phyloP scores from a whole-genome alignment of 495 filamentous ascomycete genomes.

The Copromyces sp. region DNA sequence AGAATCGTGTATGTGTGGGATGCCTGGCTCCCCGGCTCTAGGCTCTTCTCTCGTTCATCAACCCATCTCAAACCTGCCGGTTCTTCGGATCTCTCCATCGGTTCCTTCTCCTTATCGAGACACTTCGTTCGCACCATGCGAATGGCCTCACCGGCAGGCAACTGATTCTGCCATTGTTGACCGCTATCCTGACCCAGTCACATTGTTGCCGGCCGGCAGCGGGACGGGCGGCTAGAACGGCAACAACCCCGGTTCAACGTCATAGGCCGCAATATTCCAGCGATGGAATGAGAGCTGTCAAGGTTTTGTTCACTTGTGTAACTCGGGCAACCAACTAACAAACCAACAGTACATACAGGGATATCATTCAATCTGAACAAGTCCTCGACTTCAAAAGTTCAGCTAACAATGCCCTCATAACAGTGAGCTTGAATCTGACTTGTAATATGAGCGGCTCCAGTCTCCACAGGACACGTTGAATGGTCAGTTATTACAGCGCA shows the following conservation, averaged over 20 bases:
- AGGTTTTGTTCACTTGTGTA: neutral
- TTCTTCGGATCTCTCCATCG: too few species aligned
- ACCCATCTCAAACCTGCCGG: too few species aligned
- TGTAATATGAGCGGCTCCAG: neutral
- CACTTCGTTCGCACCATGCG: neutral
- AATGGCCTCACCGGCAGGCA: neutral
- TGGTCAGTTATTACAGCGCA: neutral
- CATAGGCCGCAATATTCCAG: neutral
- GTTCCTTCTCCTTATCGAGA: neutral
- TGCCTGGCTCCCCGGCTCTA: too few species aligned
- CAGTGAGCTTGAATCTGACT: neutral
- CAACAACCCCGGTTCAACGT: neutral
- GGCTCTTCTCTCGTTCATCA: too few species aligned
- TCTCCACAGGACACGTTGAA: neutral
- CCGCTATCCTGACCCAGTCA: neutral
- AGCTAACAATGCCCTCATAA: neutral
- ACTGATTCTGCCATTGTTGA: neutral
- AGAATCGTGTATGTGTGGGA: too few species aligned
- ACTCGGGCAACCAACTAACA: neutral
- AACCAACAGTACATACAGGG: neutral
- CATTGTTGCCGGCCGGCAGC: neutral
- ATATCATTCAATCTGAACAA: neutral
- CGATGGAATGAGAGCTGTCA: neutral
- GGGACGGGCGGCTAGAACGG: neutral
- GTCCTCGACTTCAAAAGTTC: neutral